phyloP scores from a whole-genome alignment of 495 filamentous ascomycete species.

The Hypomontagnella submonticulosa region DNA sequence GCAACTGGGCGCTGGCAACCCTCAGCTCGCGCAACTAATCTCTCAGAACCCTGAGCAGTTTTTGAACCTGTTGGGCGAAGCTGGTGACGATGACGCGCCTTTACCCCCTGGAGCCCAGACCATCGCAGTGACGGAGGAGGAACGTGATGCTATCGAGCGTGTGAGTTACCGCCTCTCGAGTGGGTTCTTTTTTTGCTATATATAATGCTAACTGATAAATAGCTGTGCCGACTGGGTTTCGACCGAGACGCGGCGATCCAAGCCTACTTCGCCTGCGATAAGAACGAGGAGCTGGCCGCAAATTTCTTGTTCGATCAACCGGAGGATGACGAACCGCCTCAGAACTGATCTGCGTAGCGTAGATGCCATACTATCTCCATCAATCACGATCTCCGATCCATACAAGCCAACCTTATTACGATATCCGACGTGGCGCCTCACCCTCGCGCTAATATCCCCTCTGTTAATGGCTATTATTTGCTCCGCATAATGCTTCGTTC shows the following conservation, averaged over 20 bases:
- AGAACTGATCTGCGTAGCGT: slow-evolving; percentile 37
- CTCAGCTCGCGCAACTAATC: slow-evolving; percentile 91
- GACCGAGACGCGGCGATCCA: slow-evolving; percentile 93
- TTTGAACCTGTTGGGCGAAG: slow-evolving; percentile 85
- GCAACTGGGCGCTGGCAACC: slow-evolving; percentile 95
- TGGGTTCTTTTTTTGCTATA: background rate
- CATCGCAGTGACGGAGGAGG: slow-evolving; percentile 93
- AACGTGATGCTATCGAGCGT: slow-evolving; percentile 95
- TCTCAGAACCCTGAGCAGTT: slow-evolving; percentile 92
- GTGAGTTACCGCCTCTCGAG: slow-evolving; percentile 63
- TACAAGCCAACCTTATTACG: slow-evolving; percentile 18
- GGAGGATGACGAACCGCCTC: slow-evolving; percentile 75
- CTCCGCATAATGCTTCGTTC: slow-evolving; percentile 28
- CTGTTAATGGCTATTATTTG: slow-evolving; percentile 37
- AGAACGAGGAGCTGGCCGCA: slow-evolving; percentile 97
- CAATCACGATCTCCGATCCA: slow-evolving; percentile 16
- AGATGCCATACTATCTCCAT: slow-evolving; percentile 16
- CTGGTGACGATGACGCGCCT: slow-evolving; percentile 75
- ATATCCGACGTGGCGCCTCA: slow-evolving; percentile 33
- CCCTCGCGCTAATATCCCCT: slow-evolving; percentile 24
- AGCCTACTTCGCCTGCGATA: slow-evolving; percentile 99
- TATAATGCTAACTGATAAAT: slow-evolving; percentile 48
- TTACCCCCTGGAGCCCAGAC: slow-evolving; percentile 89
- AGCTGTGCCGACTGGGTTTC: slow-evolving; percentile 93
- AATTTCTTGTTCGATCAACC: slow-evolving; percentile 99